These are phyloP conservation scores for Closterium sp. DNA, from an alignment of 139 green algal species.

Conservation along the genomic window DNA sequence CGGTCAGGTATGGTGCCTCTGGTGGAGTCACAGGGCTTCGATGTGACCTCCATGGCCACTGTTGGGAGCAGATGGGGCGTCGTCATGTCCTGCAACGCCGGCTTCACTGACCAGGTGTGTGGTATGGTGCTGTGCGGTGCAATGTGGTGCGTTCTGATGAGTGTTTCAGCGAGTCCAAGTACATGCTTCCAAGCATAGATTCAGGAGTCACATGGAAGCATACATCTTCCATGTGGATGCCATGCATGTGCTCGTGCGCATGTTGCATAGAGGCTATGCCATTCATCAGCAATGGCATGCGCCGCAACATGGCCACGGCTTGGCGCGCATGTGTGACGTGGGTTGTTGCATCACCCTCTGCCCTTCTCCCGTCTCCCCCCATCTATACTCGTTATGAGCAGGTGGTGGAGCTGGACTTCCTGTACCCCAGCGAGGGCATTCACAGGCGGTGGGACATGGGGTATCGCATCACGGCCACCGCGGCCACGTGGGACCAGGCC, in stretches of 20 bases:
- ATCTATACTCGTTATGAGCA: not conserved
- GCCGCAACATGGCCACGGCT: too few relatives aligned
- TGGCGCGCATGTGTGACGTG: conserved; percentile 83
- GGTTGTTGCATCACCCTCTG: conserved; percentile 71
- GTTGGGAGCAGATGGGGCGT: conserved; percentile 91
- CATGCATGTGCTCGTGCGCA: too few relatives aligned
- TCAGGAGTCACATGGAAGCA: too few relatives aligned
- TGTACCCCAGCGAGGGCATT: conserved; percentile 87
- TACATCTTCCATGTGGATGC: too few relatives aligned
- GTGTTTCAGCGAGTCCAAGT: too few relatives aligned
- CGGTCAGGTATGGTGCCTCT: too few relatives aligned
- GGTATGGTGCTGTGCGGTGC: too few relatives aligned
- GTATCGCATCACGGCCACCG: conserved; percentile 94
- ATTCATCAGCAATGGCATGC: too few relatives aligned
- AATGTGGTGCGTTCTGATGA: too few relatives aligned
- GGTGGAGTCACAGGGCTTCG: too few relatives aligned
- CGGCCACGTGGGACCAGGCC: conserved; percentile 89
- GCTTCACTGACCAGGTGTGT: conserved; percentile 86
- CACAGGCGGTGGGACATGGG: conserved; percentile 72
- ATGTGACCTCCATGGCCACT: conserved; percentile 97
- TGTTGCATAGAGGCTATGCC: too few relatives aligned
- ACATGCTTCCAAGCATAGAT: too few relatives aligned
- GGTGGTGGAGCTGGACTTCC: conserved; percentile 98
- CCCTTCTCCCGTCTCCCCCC: not conserved
- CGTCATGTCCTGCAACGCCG: conserved; percentile 96